Conservation (phyloP, 2,329 filamentous ascomycete genomes). For the Cladosporium sp. region DNA sequence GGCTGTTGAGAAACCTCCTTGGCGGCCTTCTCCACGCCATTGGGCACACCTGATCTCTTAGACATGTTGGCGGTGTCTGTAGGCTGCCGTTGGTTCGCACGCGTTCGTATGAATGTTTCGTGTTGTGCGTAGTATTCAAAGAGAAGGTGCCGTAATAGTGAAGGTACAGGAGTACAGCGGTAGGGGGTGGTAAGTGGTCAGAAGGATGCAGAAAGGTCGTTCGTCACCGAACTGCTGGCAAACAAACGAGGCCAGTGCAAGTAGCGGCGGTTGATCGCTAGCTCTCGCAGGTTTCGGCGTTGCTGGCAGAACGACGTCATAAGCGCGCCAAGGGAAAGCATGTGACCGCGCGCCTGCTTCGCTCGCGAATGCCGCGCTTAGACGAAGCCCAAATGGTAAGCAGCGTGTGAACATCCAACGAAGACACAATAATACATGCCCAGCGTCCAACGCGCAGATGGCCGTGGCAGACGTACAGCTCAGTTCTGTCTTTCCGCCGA, state of each 20-base stretch:
- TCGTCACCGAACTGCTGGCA: conserved; percentile 1
- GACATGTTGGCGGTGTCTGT: conserved; percentile 47
- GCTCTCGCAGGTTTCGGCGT: conserved; percentile 4
- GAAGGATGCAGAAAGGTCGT: not conserved
- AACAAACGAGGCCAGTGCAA: not conserved
- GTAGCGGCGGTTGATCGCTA: conserved; percentile 3
- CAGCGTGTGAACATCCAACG: not conserved
- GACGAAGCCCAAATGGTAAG: not conserved
- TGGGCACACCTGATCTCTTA: conserved; percentile 51
- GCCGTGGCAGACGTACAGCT: not conserved
- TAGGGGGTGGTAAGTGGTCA: too few species aligned
- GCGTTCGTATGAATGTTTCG: too few species aligned
- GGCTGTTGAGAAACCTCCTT: conserved; percentile 33
- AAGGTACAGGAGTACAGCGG: too few species aligned
- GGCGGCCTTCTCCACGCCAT: conserved; percentile 43
- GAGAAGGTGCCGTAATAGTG: too few species aligned
- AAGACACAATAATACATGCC: not conserved
- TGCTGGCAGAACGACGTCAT: not conserved
- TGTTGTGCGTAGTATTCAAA: too few species aligned
- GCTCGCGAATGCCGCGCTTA: not conserved
- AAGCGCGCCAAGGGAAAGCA: not conserved
- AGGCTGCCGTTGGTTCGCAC: not conserved
- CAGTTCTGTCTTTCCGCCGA: conserved; percentile 39
- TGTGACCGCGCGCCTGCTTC: not conserved
- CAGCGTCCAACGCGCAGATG: not conserved